Percentiles rank a stretch among this genome's conserved stretches.
Evolutionary conservation across 2,329 filamentous ascomycete species (phyloP).

Genomic region (Stagonosporopsis chrysanthemi): DNA sequence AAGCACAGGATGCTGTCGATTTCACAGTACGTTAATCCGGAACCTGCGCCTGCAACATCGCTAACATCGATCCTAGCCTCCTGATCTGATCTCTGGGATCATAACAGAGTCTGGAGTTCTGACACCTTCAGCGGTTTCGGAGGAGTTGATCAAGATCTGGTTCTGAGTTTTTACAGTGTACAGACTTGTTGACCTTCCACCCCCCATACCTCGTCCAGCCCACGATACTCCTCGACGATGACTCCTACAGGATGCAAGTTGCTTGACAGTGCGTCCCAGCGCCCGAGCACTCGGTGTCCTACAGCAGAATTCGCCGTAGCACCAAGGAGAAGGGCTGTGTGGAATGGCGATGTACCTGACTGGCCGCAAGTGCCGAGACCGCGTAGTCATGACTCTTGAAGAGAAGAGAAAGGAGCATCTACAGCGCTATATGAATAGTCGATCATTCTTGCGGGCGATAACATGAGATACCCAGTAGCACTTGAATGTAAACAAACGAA

Average conservation of each 20-base stretch:
- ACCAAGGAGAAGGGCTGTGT: slow-evolving; percentile 21
- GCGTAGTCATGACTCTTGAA: background rate
- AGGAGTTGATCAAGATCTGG: slow-evolving; percentile 73
- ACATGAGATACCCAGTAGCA: slow-evolving; percentile 21
- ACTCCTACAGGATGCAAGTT: slow-evolving; percentile 23
- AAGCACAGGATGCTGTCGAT: slow-evolving; percentile 66
- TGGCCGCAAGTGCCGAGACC: background rate
- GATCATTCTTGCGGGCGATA: background rate
- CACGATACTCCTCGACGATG: background rate
- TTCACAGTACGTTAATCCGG: slow-evolving; percentile 64
- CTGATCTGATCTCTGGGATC: slow-evolving; percentile 73
- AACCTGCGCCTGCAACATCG: background rate
- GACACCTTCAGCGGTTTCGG: slow-evolving; percentile 72
- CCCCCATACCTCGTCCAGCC: background rate
- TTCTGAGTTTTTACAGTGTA: slow-evolving; percentile 41
- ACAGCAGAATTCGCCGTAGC: slow-evolving; percentile 19
- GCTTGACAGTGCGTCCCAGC: slow-evolving; percentile 14
- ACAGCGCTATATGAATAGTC: background rate
- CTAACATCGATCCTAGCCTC: slow-evolving; percentile 59
- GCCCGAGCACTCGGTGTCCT: slow-evolving; percentile 14
- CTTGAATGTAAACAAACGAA: slow-evolving; percentile 12
- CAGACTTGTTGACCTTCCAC: slow-evolving; percentile 8
- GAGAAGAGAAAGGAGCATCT: background rate
- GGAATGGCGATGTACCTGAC: slow-evolving; percentile 16
- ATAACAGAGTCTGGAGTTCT: slow-evolving; percentile 79